phyloP scores from a whole-genome alignment of 768 basidiomycete genomes.

The Boletales sp. region DNA sequence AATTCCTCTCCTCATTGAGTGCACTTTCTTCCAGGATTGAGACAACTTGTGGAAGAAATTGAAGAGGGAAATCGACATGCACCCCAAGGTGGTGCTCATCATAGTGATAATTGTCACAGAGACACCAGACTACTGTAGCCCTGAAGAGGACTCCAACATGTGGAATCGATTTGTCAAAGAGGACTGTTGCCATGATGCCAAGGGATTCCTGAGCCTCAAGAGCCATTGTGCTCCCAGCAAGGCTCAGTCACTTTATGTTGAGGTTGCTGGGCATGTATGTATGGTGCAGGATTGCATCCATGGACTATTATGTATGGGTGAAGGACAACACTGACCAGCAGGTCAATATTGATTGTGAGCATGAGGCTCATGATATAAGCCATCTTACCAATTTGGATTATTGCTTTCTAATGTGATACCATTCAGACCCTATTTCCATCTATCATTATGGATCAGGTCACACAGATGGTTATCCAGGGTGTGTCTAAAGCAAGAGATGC shows the following conservation, averaged over 20 bases:
- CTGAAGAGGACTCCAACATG: not conserved
- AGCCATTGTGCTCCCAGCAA: not conserved
- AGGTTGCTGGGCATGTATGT: not conserved
- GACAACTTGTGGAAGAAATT: not conserved
- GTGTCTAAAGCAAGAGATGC: not conserved
- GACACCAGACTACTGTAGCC: not conserved
- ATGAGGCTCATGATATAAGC: not conserved
- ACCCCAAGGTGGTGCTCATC: not conserved
- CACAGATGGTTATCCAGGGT: not conserved
- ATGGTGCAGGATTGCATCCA: not conserved
- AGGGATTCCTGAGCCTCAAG: not conserved
- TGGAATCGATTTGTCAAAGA: not conserved
- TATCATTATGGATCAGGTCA: not conserved
- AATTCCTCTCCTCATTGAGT: not conserved
- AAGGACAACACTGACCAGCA: not conserved
- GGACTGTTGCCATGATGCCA: not conserved
- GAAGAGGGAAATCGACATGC: not conserved
- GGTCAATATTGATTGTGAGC: not conserved
- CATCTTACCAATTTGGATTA: too few relatives aligned
- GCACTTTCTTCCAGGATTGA: not conserved
- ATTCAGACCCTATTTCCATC: not conserved
- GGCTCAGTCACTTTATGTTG: not conserved
- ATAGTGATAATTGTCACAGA: not conserved
- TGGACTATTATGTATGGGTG: conserved; percentile 3
- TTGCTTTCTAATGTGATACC: too few relatives aligned